These are phyloP conservation scores for Suillus hirtellus DNA, from an alignment of 768 basidiomycete species.

Conservation along the genomic window DNA sequence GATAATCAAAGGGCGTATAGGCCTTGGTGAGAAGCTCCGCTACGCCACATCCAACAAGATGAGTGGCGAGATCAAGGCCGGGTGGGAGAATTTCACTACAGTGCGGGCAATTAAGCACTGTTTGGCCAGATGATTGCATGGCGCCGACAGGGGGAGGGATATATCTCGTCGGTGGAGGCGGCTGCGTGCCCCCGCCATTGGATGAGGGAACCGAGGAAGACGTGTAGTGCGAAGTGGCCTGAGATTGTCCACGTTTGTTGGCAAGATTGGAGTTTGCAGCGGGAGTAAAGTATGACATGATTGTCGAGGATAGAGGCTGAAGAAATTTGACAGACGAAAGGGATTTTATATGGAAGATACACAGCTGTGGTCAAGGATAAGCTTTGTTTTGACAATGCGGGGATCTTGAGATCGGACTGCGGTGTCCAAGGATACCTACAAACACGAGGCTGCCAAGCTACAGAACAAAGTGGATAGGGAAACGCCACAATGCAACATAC, in stretches of 20 bases:
- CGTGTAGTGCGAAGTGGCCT: neutral
- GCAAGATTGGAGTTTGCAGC: neutral
- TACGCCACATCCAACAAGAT: slow-evolving; percentile 18
- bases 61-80: slow-evolving; percentile 13
- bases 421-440: slow-evolving; percentile 9
- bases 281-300: slow-evolving; percentile 8
- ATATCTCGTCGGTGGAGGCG: neutral
- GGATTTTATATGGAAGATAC: neutral
- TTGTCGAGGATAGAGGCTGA: slow-evolving; percentile 1
- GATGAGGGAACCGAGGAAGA: neutral
- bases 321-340: neutral
- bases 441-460: slow-evolving; percentile 5
- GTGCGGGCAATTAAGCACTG: slow-evolving; percentile 15
- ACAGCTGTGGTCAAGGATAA: neutral
- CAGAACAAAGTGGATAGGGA: slow-evolving; percentile 7
- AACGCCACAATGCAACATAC: neutral
- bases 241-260: neutral
- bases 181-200: slow-evolving; percentile 5
- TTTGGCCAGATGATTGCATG: neutral
- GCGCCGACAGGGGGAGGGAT: slow-evolving; percentile 11
- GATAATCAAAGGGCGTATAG: slow-evolving; percentile 17
- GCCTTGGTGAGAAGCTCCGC: slow-evolving; percentile 15
- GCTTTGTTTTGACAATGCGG: neutral
- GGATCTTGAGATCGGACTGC: neutral
- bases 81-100: slow-evolving; percentile 15